Evolutionary conservation across 805 yeast genomes (phyloP), one percentile per base, ranked within the genome.

Genomic region (Metschnikowia lunata): DNA sequence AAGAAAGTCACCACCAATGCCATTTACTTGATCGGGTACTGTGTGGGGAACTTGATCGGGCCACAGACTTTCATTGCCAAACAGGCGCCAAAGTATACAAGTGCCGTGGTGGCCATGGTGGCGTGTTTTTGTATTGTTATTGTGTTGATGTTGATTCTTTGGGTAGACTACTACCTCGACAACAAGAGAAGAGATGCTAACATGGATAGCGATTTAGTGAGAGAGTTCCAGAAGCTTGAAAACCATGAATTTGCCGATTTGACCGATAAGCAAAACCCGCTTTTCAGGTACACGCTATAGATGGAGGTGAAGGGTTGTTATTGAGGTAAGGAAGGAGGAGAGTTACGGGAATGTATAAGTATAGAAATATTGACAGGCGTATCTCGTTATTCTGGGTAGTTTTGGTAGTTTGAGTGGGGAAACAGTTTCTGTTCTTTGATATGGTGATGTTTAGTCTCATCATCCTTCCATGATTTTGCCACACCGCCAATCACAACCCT

Each of bases 11-110:
- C 75, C 2, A 71, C 66, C 1, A 75, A 69, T 54, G 74, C 78
- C 1, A 50, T 74, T 28, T 59, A 64, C 45, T 64, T 79, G 34
- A 55, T 79, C 39, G 76, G 74, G 6, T 78, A 71, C 59, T 74
- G 80, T 57, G 74, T 67, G 8, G 84, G 84, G 18, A 80, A 78
- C 54, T 61, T 76, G 38, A 61, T 70, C 39, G 84, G 84, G 1
- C 82, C 83, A 1, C 80, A 76, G 48, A 65, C 78, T 4, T 77
- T 76, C 52, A 56, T 58, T 36, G 58, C 60, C 0, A 45, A 39
- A 1, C 73, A 77, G 51, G 74, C 76, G 1, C 79, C 79, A 28
- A 41, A 46, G 7, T 75, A 73, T 46, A 53, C 54, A 6, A 60
- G 66, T 39, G 80, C 73, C 18, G 67, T 64, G 42, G 64, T 59